phyloP scores from a whole-genome alignment of 2,329 filamentous ascomycete genomes.

The Calonectria multiphialidica region DNA sequence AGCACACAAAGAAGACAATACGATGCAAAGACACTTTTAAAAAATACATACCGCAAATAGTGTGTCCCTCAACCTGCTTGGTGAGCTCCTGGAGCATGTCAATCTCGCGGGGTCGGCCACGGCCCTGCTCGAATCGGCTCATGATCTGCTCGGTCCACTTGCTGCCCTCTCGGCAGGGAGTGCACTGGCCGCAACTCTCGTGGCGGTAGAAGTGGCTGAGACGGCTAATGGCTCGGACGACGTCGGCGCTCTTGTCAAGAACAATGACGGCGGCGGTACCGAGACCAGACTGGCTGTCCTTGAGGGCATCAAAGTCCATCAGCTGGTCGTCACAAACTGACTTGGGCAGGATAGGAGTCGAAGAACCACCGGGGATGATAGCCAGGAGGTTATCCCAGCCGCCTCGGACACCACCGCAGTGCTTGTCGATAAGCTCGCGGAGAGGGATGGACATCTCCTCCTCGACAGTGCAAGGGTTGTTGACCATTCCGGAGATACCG shows the following conservation, averaged over 20 bases:
- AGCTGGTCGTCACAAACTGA: conserved; percentile 91
- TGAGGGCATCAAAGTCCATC: conserved; percentile 99
- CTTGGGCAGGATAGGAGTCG: conserved; percentile 95
- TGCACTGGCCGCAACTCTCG: conserved; percentile 98
- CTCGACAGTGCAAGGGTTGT: conserved; percentile 97
- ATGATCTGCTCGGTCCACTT: conserved; percentile 99
- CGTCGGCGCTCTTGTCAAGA: conserved; percentile 98
- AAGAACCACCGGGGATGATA: conserved; percentile 95
- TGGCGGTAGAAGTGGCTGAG: conserved; percentile 98
- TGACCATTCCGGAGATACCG: conserved; percentile 98
- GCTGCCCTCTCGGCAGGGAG: conserved; percentile 97
- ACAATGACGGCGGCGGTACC: conserved; percentile 98
- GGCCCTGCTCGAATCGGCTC: conserved; percentile 92
- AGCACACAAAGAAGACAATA: conserved; percentile 43
- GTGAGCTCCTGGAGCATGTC: conserved; percentile 99
- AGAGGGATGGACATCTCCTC: conserved; percentile 99
- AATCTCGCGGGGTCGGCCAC: conserved; percentile 91
- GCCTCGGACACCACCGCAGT: conserved; percentile 95
- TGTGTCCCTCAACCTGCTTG: conserved; percentile 99
- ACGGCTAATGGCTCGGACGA: conserved; percentile 92
- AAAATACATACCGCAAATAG: conserved; percentile 84
- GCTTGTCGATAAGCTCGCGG: conserved; percentile 95
- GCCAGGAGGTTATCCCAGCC: conserved; percentile 98
- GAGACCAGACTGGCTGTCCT: conserved; percentile 97
- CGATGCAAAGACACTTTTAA: not conserved